Evolutionary conservation across 306 rosid species (phyloP).

Genomic region (Fragaria ananassa): DNA sequence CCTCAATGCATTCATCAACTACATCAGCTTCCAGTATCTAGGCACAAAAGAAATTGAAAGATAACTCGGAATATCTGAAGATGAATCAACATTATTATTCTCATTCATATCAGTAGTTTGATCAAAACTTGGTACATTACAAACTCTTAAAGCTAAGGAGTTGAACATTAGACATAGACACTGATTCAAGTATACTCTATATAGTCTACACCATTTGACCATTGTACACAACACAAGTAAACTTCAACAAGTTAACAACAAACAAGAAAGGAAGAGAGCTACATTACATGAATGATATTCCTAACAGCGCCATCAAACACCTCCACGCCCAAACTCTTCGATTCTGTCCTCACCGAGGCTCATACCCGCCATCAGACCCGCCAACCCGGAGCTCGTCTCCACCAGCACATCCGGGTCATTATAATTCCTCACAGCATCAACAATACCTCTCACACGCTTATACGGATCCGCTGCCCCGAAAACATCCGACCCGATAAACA

Average conservation of each 20-base stretch:
- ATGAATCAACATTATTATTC: not conserved
- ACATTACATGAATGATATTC: not conserved
- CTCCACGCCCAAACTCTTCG: conserved; percentile 29
- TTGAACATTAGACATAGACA: not conserved
- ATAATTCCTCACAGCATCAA: conserved; percentile 57
- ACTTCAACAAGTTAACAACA: not conserved
- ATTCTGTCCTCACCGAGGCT: conserved; percentile 47
- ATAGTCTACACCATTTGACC: not conserved
- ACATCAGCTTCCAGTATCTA: not conserved
- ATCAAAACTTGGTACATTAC: not conserved
- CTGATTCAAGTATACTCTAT: not conserved
- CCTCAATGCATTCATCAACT: not conserved
- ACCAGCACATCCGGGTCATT: conserved; percentile 57
- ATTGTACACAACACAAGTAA: not conserved
- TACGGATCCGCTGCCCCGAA: conserved; percentile 48
- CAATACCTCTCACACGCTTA: conserved; percentile 53
- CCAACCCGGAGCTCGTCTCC: conserved; percentile 48
- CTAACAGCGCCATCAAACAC: conserved; percentile 16
- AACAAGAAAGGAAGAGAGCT: not conserved
- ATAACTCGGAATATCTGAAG: not conserved
- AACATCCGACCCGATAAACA: conserved; percentile 53
- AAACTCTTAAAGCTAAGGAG: conserved; percentile 7
- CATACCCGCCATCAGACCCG: conserved; percentile 34
- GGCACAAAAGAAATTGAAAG: not conserved
- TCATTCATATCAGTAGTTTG: conserved; percentile 9